Conservation (phyloP, 1,284 basidiomycete species). For the Naganishia cerealis region DNA sequence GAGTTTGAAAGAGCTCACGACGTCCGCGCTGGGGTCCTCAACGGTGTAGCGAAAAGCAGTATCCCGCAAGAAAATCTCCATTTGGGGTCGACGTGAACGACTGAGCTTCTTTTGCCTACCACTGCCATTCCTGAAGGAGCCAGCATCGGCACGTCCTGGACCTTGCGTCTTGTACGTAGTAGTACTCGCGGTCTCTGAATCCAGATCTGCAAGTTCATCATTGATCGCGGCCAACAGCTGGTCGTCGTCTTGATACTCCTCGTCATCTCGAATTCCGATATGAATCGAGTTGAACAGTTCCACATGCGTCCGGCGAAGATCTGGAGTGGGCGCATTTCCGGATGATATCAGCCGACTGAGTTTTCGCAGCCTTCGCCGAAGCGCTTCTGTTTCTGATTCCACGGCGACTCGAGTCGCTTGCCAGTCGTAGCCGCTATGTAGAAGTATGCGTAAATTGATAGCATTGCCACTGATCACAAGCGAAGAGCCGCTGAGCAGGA, state of each 20-base stretch:
- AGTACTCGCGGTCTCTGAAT: conserved; percentile 67
- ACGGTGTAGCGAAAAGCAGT: conserved; percentile 68
- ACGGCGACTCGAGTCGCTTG: conserved; percentile 76
- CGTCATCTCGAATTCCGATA: conserved; percentile 73
- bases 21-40: conserved; percentile 32
- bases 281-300: conserved; percentile 87
- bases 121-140: conserved; percentile 42
- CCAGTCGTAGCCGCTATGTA: conserved; percentile 97
- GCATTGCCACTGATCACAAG: neutral
- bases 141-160: conserved; percentile 56
- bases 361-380: conserved; percentile 80
- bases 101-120: conserved; percentile 5
- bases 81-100: conserved; percentile 73
- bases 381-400: conserved; percentile 81
- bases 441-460: conserved; percentile 36
- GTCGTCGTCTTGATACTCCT: conserved; percentile 70
- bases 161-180: conserved; percentile 76
- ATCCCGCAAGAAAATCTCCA: conserved; percentile 77
- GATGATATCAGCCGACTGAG: conserved; percentile 90
- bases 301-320: conserved; percentile 58
- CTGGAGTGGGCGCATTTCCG: conserved; percentile 81
- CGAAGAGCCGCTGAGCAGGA: neutral
- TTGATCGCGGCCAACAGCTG: conserved; percentile 85
- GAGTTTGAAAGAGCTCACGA: conserved; percentile 8
- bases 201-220: conserved; percentile 69